A percentile compares a stretch with the other conserved stretches of the same genome.
Conservation (phyloP, 2,329 filamentous ascomycete species). For the Pseudocercospora macadamiae region DNA sequence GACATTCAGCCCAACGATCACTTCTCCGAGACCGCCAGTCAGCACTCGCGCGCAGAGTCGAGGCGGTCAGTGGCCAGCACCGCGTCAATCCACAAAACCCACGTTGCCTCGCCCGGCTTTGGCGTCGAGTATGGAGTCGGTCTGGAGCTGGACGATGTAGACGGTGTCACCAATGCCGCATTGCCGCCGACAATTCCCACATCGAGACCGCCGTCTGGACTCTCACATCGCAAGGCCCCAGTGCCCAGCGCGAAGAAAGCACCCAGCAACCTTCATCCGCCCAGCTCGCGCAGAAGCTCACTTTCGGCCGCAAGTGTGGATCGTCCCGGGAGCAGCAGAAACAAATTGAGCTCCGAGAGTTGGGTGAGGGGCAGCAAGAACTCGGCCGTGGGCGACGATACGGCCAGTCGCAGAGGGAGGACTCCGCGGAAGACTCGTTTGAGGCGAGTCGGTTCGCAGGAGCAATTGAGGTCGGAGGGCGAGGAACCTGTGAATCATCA, state of each 20-base stretch:
- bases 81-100: conserved; percentile 24
- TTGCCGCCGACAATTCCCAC: conserved; percentile 58
- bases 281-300: conserved; percentile 25
- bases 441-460: conserved; percentile 30
- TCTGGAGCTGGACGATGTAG: conserved; percentile 29
- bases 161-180: conserved; percentile 30
- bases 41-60: conserved; percentile 26
- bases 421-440: conserved; percentile 24
- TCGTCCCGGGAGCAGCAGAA: conserved; percentile 38
- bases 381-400: conserved; percentile 25
- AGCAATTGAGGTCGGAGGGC: conserved; percentile 26
- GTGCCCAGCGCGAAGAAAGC: conserved; percentile 20
- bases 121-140: conserved; percentile 72
- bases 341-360: conserved; percentile 38
- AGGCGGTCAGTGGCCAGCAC: conserved; percentile 29
- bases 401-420: conserved; percentile 26
- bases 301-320: conserved; percentile 16
- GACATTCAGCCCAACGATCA: conserved; percentile 22
- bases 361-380: conserved; percentile 33
- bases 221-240: conserved; percentile 65
- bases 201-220: conserved; percentile 76
- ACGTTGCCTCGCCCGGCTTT: conserved; percentile 50
- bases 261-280: conserved; percentile 6
- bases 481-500: not conserved
- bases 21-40: conserved; percentile 27